Conservation (phyloP, 2,329 filamentous ascomycete genomes). For the Falciphora oryzae region DNA sequence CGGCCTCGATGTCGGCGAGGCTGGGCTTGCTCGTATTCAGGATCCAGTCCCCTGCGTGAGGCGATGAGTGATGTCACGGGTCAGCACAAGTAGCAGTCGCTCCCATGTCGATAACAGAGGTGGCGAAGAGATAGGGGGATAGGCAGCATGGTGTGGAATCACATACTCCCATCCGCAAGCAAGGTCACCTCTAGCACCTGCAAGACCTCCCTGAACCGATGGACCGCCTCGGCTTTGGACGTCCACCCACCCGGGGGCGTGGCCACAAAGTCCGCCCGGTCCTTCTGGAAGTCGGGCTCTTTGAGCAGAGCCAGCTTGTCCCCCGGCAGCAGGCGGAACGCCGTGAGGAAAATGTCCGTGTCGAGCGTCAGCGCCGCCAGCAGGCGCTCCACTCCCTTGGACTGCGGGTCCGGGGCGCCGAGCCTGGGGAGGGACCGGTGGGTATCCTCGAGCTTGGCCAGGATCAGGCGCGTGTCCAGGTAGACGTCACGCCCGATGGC, state of each 20-base stretch:
- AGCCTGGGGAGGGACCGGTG: conserved; percentile 33
- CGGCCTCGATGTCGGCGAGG: conserved; percentile 62
- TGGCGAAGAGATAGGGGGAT: neutral
- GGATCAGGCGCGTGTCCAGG: conserved; percentile 63
- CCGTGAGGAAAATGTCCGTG: conserved; percentile 48
- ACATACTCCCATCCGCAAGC: conserved; percentile 54
- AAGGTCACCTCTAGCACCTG: conserved; percentile 55
- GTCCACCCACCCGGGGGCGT: conserved; percentile 20
- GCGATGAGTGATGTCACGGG: too few species aligned
- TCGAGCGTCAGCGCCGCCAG: conserved; percentile 52
- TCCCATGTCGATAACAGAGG: neutral
- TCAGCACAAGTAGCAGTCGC: neutral
- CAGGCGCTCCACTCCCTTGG: conserved; percentile 45
- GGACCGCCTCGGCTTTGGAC: conserved; percentile 47
- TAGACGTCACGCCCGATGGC: conserved; percentile 63
- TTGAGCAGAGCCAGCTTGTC: conserved; percentile 43
- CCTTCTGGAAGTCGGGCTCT: conserved; percentile 54
- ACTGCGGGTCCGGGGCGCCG: conserved; percentile 27
- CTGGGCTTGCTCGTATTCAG: conserved; percentile 43
- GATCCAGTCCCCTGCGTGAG: conserved; percentile 44
- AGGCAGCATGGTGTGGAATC: neutral
- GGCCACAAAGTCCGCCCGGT: conserved; percentile 38
- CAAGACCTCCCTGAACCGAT: conserved; percentile 48
- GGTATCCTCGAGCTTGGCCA: conserved; percentile 56
- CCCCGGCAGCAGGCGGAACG: conserved; percentile 50